Base-by-base conservation (phyloP, 768 basidiomycete species). In the Stropharia rugosoannulata region DNA sequence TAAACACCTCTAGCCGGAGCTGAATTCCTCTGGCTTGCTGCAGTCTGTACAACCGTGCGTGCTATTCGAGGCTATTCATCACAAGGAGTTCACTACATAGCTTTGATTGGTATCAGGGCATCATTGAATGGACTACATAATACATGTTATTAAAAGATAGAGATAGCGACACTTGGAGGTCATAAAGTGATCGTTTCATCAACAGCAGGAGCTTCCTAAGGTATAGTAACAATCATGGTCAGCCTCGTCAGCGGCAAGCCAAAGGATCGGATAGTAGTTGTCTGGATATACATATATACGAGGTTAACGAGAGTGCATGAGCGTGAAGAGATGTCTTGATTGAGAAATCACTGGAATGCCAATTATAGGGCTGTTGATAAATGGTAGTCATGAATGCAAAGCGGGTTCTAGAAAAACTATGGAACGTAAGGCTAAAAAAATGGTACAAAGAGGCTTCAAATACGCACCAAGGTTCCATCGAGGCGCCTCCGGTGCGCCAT, bases 401-500 rank as follows among this genome's bases (percentile, higher is more conserved):
- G 60, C 58, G 49, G 61, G 44, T 47, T 64, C 63, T 62, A 64
- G 51, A 51, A 53, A 59, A 32, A 32, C 29, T 57, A 57, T 58
- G 56, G 58, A 35, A 19, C n/a, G 15, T 8, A 45, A 12, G 22
- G 19, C 56, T 18, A 10, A n/a, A 46, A 32, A 3, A 46, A 27
- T 46, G 49, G 50, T 38, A 41, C 25, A 56, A 11, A 45, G 39
- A 36, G 22, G n/a, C 7, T 25, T 32, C 10, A n/a, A 40, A 25
- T 36, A 62, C 59, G 53, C 51, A 64, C 62, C 64, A 59, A 58
- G 46, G 50, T 55, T 64, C 65, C 60, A 50, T 58, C 50, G 51
- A 37, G 52, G 64, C 67, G 67, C 67, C 71, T 51, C 71, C 74
- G 62, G 73, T 68, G 71, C 70, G 68, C 65, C 46, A 45, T 19